These are phyloP conservation scores for Aureobasidium sp. DNA, from an alignment of 2,329 filamentous ascomycete genomes.

Conservation along the genomic window DNA sequence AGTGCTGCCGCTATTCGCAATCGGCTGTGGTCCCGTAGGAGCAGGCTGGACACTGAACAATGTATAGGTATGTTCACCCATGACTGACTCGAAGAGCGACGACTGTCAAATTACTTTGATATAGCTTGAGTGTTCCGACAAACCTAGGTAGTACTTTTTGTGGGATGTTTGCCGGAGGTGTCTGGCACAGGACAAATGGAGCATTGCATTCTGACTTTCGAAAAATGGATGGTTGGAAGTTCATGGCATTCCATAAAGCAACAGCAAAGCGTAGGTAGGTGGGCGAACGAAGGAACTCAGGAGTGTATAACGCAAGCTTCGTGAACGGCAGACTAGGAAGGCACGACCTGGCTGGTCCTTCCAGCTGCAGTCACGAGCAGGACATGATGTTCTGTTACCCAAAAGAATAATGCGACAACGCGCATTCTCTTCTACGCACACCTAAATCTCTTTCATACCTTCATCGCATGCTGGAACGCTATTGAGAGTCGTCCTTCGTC, in stretches of 20 bases:
- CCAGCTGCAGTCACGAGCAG: neutral
- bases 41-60: no score
- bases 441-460: neutral
- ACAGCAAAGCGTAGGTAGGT: neutral
- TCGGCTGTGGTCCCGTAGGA: neutral
- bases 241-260: neutral
- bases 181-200: neutral
- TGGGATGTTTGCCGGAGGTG: neutral
- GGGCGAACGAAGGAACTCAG: neutral
- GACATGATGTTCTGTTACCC: neutral
- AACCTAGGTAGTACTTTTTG: neutral
- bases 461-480: neutral
- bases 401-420: neutral
- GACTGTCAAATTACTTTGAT: neutral
- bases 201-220: neutral
- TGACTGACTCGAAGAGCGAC: neutral
- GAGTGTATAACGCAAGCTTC: neutral
- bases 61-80: neutral
- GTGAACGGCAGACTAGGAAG: neutral
- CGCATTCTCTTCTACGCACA: neutral
- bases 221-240: neutral
- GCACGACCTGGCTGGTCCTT: neutral
- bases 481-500: neutral
- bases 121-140: neutral
- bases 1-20: no score